Evolutionary conservation across 1,284 basidiomycete genomes (phyloP).

Genomic region (Malassezia slooffiae): DNA sequence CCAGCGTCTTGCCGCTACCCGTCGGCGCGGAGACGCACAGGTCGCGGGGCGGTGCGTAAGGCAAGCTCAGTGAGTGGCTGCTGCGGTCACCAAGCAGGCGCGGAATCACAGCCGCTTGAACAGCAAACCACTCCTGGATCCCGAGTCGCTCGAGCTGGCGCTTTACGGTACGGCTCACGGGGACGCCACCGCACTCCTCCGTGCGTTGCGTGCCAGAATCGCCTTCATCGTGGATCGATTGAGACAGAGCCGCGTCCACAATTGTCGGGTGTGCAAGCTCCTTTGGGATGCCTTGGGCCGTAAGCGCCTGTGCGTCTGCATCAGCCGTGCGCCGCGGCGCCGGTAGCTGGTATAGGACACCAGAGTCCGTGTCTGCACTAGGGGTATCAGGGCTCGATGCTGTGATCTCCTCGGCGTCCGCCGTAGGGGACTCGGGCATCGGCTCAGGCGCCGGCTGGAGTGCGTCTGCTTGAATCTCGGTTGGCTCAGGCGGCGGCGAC

Average conservation of each 20-base stretch:
- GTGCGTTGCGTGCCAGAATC: slow-evolving; percentile 14
- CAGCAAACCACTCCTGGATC: slow-evolving; percentile 50
- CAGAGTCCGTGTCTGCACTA: too few species aligned
- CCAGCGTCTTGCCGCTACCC: slow-evolving; percentile 90
- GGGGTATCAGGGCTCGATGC: too few species aligned
- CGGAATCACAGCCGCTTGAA: slow-evolving; percentile 71
- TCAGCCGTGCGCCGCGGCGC: slow-evolving; percentile 9
- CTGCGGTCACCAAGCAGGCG: slow-evolving; percentile 54
- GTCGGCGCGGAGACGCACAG: slow-evolving; percentile 95
- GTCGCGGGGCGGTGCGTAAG: slow-evolving; percentile 63
- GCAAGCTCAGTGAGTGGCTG: slow-evolving; percentile 55
- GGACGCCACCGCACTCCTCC: slow-evolving; percentile 18
- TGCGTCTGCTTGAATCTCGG: too few species aligned
- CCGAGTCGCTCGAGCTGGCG: slow-evolving; percentile 27
- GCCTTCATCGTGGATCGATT: slow-evolving; percentile 11
- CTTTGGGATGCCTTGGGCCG: slow-evolving; percentile 31
- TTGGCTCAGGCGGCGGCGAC: too few species aligned
- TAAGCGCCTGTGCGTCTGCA: slow-evolving; percentile 22
- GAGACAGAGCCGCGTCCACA: slow-evolving; percentile 22
- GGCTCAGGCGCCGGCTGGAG: too few species aligned
- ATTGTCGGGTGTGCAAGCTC: slow-evolving; percentile 26
- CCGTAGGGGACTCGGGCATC: too few species aligned
- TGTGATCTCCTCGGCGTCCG: too few species aligned
- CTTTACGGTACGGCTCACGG: slow-evolving; percentile 21
- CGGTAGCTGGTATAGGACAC: slow-evolving; percentile 3